Evolutionary conservation across 331 rosid genomes (phyloP).

Genomic region (Acacia concinna): DNA sequence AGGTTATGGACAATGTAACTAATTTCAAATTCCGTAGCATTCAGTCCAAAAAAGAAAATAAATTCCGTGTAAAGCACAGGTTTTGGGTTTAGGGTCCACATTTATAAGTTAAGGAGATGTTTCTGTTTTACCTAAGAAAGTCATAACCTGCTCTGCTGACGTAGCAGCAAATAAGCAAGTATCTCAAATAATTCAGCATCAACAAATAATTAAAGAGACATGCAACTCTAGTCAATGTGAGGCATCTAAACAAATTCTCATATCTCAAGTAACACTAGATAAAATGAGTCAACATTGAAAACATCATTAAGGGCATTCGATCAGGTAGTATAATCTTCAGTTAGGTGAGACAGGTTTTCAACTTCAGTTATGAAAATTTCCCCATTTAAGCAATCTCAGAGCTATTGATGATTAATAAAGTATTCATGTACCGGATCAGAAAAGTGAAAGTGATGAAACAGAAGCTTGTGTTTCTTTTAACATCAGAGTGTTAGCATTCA

Average conservation of each 20-base stretch:
- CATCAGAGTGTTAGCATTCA: background rate
- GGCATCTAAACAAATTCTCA: background rate
- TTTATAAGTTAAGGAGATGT: too few relatives aligned
- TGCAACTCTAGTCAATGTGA: background rate
- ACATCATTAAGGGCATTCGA: background rate
- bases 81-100: too few relatives aligned
- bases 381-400: conserved; percentile 18
- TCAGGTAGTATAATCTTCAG: conserved; percentile 77
- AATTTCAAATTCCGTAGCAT: too few relatives aligned
- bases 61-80: too few relatives aligned
- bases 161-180: background rate
- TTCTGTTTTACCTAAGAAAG: background rate
- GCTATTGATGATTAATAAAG: background rate
- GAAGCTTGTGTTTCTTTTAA: background rate
- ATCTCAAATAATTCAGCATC: background rate
- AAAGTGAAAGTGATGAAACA: background rate
- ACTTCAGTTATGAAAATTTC: conserved; percentile 59
- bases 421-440: background rate
- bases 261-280: background rate
- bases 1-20: too few relatives aligned
- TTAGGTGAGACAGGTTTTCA: conserved; percentile 65
- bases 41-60: too few relatives aligned
- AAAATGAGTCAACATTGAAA: too few relatives aligned
- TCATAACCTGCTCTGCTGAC: background rate
- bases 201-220: background rate